Evolutionary conservation across 805 yeast species (phyloP).

Genomic region (Crinitomyces ghanaensis): DNA sequence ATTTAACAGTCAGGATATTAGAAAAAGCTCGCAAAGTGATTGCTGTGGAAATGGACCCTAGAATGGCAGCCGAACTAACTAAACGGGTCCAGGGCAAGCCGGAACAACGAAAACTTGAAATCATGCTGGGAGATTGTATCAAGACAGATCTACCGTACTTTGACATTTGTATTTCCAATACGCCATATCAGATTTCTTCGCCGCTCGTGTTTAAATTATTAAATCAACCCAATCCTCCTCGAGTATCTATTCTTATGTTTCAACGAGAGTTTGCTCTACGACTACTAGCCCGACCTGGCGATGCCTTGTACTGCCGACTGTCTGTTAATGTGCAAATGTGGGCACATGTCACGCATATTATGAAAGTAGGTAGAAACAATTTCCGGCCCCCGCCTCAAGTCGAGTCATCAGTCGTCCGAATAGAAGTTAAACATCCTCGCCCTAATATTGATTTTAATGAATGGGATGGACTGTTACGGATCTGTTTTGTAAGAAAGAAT

Average conservation of each 20-base stretch:
- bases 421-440: slow-evolving; percentile 84
- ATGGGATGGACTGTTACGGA: slow-evolving; percentile 93
- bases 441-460: slow-evolving; percentile 91
- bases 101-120: slow-evolving; percentile 79
- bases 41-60: slow-evolving; percentile 98
- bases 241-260: slow-evolving; percentile 92
- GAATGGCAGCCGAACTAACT: slow-evolving; percentile 98
- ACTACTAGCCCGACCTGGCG: slow-evolving; percentile 94
- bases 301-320: slow-evolving; percentile 77
- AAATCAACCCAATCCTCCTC: slow-evolving; percentile 86
- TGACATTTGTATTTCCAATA: slow-evolving; percentile 92
- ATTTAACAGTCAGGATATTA: slow-evolving; percentile 80
- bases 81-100: slow-evolving; percentile 98
- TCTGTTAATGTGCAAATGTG: slow-evolving; percentile 98
- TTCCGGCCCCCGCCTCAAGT: slow-evolving; percentile 98
- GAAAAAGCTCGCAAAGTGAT: slow-evolving; percentile 91
- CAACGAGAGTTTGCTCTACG: slow-evolving; percentile 95
- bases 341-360: slow-evolving; percentile 97
- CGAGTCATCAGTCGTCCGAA: slow-evolving; percentile 89
- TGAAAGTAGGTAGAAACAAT: slow-evolving; percentile 96
- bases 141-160: slow-evolving; percentile 90
- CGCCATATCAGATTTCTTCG: slow-evolving; percentile 96
- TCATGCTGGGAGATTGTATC: slow-evolving; percentile 89
- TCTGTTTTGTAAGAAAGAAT: slow-evolving; percentile 87
- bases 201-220: slow-evolving; percentile 89